A percentile compares a stretch with the other conserved stretches of the same genome.
phyloP scores from a whole-genome alignment of 73 alveolate species.

The Stentor roeselii region DNA sequence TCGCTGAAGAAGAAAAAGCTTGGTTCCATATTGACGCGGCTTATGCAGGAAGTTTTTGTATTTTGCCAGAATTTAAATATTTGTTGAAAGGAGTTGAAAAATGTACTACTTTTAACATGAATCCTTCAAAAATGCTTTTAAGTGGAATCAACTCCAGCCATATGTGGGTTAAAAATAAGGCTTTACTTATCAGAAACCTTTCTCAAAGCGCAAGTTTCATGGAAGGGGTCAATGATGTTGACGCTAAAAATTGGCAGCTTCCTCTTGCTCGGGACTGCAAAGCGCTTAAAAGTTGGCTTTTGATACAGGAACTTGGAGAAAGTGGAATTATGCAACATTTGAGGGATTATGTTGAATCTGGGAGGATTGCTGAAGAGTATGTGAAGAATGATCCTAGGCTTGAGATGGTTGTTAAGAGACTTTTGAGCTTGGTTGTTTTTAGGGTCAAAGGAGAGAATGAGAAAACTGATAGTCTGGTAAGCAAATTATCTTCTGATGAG shows the following conservation, averaged over 20 bases:
- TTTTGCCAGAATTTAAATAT: conserved; percentile 22
- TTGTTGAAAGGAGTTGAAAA: conserved; percentile 15
- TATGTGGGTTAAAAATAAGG: conserved; percentile 5
- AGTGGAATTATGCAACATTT: background rate
- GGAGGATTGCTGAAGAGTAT: background rate
- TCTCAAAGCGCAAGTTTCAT: conserved; percentile 2
- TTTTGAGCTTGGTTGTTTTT: conserved; percentile 24
- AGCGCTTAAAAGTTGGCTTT: conserved; percentile 1
- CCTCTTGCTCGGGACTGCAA: conserved; percentile 27
- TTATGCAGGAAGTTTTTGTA: conserved; percentile 18
- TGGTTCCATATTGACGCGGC: conserved; percentile 42
- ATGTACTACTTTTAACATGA: conserved; percentile 17
- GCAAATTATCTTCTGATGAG: background rate
- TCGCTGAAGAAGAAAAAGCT: background rate
- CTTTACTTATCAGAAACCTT: background rate
- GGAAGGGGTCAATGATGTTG: conserved; percentile 1
- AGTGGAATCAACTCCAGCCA: background rate
- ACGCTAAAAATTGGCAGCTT: background rate
- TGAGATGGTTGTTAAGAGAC: conserved; percentile 6
- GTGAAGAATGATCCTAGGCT: conserved; percentile 18
- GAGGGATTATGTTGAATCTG: background rate
- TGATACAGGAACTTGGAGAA: background rate
- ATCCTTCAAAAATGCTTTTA: background rate
- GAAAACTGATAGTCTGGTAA: background rate
- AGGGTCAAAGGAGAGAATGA: conserved; percentile 30